A percentile compares a stretch with the other conserved stretches of the same genome.
Evolutionary conservation across 257 asterid genomes (phyloP).

Genomic region (Przewalskia tangutica): DNA sequence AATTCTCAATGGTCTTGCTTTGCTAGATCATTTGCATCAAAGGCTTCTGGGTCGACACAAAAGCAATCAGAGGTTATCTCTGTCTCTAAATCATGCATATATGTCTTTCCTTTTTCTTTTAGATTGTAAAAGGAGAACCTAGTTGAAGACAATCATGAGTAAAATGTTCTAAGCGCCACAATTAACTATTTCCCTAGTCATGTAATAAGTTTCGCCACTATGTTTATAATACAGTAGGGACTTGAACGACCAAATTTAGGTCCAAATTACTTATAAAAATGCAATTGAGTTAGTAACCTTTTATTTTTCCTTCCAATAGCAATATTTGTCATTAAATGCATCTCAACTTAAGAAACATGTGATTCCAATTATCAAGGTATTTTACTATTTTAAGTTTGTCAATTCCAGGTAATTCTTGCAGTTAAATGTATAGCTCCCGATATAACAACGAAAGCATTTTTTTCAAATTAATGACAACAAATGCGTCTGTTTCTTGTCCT

Average conservation of each 20-base stretch:
- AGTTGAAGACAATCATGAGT: not conserved
- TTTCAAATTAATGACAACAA: not conserved
- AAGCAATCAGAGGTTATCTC: constrained; percentile 52
- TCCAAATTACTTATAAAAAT: not conserved
- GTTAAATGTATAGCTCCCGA: not conserved
- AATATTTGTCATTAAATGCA: not conserved
- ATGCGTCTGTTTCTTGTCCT: not conserved
- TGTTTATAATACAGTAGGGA: not conserved
- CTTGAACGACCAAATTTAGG: not conserved
- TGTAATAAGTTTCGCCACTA: not conserved
- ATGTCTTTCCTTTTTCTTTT: not conserved
- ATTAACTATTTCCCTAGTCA: not conserved
- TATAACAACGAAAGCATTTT: not conserved
- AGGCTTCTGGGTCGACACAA: constrained; percentile 40
- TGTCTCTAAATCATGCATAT: not conserved
- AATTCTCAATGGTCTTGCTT: constrained; percentile 23
- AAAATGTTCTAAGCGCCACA: not conserved
- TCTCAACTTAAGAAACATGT: not conserved
- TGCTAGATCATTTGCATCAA: constrained; percentile 56
- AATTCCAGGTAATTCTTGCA: not conserved
- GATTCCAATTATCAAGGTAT: not conserved
- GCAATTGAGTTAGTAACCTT: not conserved
- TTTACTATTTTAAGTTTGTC: not conserved
- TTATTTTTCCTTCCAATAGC: not conserved
- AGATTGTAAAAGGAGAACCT: not conserved